Percentiles rank a stretch among this genome's conserved stretches.
These are phyloP conservation scores for Lentinula aciculospora DNA, from an alignment of 768 basidiomycete species.

Conservation along the genomic window DNA sequence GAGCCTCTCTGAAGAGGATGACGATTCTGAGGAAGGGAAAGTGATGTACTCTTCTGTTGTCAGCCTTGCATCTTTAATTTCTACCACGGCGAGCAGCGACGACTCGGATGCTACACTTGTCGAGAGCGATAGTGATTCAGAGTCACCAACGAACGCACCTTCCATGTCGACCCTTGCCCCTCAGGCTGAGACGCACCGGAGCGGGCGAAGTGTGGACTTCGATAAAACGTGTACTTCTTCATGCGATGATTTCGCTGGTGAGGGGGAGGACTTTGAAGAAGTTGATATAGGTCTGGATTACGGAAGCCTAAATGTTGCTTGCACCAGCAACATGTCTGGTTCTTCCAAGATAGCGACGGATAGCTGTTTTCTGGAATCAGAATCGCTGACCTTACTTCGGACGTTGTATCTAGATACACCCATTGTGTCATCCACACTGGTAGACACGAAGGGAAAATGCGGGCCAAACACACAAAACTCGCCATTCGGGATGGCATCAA, in stretches of 20 bases:
- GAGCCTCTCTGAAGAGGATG: constrained; percentile 6
- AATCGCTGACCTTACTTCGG: background rate
- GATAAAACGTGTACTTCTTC: background rate
- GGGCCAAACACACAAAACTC: background rate
- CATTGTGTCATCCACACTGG: background rate
- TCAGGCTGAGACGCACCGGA: background rate
- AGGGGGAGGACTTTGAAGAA: background rate
- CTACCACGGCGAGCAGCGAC: constrained; percentile 28
- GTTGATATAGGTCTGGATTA: background rate
- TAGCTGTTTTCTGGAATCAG: background rate
- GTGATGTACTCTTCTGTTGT: constrained; percentile 19
- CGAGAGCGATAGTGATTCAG: constrained; percentile 39
- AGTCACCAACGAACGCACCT: constrained; percentile 3
- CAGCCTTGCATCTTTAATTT: constrained; percentile 25
- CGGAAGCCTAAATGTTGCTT: background rate
- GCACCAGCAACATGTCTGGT: background rate
- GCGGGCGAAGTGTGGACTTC: background rate
- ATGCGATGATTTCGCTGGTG: background rate
- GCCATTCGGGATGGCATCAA: background rate
- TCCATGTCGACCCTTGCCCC: background rate
- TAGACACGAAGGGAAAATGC: background rate
- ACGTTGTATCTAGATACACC: background rate
- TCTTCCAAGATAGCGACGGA: background rate
- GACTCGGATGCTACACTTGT: constrained; percentile 57
- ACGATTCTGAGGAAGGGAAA: constrained; percentile 19